phyloP scores from a whole-genome alignment of 768 basidiomycete genomes.

The Tubosaeta sp. region DNA sequence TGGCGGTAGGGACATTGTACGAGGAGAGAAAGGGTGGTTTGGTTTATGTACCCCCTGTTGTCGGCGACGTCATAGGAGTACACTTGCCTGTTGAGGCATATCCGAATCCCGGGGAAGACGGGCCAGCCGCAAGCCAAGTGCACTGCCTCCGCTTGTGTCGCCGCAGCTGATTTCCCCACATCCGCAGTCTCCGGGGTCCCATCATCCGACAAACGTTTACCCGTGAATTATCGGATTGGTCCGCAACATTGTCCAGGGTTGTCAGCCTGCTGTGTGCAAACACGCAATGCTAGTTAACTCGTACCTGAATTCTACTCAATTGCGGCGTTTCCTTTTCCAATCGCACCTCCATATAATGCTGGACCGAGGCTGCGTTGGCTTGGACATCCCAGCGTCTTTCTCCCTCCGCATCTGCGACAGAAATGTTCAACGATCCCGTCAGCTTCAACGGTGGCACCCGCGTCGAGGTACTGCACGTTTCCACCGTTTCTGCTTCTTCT shows the following conservation, averaged over 20 bases:
- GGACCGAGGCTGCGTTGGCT: background rate
- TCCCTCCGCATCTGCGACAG: background rate
- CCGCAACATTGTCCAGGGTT: conserved; percentile 5
- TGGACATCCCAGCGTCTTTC: conserved; percentile 1
- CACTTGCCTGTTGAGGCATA: conserved; percentile 6
- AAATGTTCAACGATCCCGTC: conserved; percentile 24
- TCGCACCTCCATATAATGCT: conserved; percentile 12
- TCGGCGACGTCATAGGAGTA: conserved; percentile 13
- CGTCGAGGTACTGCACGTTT: conserved; percentile 26
- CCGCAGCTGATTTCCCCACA: background rate
- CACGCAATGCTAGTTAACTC: background rate
- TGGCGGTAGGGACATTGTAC: conserved; percentile 60
- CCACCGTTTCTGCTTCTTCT: background rate
- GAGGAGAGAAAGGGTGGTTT: background rate
- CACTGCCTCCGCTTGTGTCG: no score
- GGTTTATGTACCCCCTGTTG: conserved; percentile 12
- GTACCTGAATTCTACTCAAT: conserved; percentile 17
- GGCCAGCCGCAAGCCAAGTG: background rate
- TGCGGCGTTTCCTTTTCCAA: conserved; percentile 6
- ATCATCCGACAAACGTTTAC: conserved; percentile 12
- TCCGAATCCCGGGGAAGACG: background rate
- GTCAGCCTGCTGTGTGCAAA: conserved; percentile 15
- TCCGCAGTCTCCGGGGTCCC: conserved; percentile 4
- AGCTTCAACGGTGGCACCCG: conserved; percentile 29
- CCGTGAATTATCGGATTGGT: conserved; percentile 9